These are phyloP conservation scores for Penicillium cataractarum DNA, from an alignment of 495 filamentous ascomycete genomes.

Conservation along the genomic window DNA sequence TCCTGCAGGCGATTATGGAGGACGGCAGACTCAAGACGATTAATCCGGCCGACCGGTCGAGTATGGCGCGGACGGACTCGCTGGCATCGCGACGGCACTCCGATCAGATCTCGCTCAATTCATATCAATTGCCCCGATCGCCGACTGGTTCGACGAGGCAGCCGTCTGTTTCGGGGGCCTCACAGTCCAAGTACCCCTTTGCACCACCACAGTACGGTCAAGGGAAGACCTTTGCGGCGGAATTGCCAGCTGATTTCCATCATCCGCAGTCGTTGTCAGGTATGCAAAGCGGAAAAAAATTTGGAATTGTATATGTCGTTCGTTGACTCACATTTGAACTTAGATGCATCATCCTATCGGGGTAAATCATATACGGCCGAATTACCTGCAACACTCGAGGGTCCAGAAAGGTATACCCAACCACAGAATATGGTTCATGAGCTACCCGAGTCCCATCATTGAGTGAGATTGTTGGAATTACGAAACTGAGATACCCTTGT, in stretches of 20 bases:
- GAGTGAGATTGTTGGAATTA: neutral
- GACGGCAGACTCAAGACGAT: conserved; percentile 34
- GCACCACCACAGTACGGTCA: neutral
- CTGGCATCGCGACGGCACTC: conserved; percentile 2
- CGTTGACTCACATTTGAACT: neutral
- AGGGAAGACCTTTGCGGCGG: conserved; percentile 5
- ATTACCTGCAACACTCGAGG: neutral
- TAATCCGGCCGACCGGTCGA: conserved; percentile 32
- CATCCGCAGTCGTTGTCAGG: conserved; percentile 8
- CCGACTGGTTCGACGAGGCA: neutral
- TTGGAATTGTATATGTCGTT: neutral
- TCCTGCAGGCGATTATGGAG: conserved; percentile 31
- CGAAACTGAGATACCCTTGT: conserved; percentile 6
- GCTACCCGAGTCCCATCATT: neutral
- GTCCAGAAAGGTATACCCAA: neutral
- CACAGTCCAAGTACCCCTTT: neutral
- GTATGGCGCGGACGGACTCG: conserved; percentile 2
- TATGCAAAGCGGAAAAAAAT: neutral
- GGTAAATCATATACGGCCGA: neutral
- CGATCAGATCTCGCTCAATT: conserved; percentile 10
- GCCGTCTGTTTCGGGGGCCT: neutral
- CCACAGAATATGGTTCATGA: neutral
- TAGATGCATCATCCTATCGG: neutral
- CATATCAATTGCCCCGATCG: conserved; percentile 6
- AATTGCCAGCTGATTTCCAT: conserved; percentile 18